Conservation (phyloP, 2,329 filamentous ascomycete genomes). For the Xylaria arbuscula region DNA sequence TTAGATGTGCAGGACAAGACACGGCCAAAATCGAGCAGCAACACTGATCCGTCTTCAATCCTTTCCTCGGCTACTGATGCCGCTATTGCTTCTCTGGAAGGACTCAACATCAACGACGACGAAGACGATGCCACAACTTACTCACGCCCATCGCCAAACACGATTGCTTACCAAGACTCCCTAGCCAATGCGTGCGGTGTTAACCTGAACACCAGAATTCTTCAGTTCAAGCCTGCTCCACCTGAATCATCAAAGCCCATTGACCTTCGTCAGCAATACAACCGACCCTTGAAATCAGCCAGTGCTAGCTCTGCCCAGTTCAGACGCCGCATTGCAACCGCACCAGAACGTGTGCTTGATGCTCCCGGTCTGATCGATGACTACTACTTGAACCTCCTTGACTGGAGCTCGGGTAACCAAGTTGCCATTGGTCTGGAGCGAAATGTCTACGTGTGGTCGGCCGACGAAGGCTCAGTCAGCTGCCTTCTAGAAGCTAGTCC, state of each 20-base stretch:
- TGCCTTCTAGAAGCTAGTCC: slow-evolving; percentile 87
- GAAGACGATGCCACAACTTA: slow-evolving; percentile 77
- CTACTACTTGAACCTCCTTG: slow-evolving; percentile 98
- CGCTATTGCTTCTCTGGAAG: slow-evolving; percentile 80
- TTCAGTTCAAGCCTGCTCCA: slow-evolving; percentile 98
- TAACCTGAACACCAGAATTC: slow-evolving; percentile 91
- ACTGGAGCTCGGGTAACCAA: slow-evolving; percentile 98
- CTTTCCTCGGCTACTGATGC: slow-evolving; percentile 85
- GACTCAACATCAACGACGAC: slow-evolving; percentile 78
- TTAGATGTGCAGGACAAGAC: slow-evolving; percentile 77
- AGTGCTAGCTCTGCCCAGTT: slow-evolving; percentile 82
- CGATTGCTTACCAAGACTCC: slow-evolving; percentile 90
- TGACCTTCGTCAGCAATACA: slow-evolving; percentile 97
- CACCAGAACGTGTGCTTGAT: slow-evolving; percentile 94
- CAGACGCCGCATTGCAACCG: slow-evolving; percentile 90
- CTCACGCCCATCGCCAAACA: slow-evolving; percentile 84
- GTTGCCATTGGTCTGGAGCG: slow-evolving; percentile 97
- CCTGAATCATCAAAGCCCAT: slow-evolving; percentile 98
- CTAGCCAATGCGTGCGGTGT: slow-evolving; percentile 92
- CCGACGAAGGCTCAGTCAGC: slow-evolving; percentile 88
- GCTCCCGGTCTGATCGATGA: slow-evolving; percentile 96
- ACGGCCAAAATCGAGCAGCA: slow-evolving; percentile 77
- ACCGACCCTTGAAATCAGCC: slow-evolving; percentile 87
- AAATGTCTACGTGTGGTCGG: slow-evolving; percentile 98
- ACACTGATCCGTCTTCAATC: slow-evolving; percentile 76